Percentiles rank a stretch among this genome's conserved stretches.
Conservation (phyloP, 352 stramenopile genomes). For the Phytophthora sojae region DNA sequence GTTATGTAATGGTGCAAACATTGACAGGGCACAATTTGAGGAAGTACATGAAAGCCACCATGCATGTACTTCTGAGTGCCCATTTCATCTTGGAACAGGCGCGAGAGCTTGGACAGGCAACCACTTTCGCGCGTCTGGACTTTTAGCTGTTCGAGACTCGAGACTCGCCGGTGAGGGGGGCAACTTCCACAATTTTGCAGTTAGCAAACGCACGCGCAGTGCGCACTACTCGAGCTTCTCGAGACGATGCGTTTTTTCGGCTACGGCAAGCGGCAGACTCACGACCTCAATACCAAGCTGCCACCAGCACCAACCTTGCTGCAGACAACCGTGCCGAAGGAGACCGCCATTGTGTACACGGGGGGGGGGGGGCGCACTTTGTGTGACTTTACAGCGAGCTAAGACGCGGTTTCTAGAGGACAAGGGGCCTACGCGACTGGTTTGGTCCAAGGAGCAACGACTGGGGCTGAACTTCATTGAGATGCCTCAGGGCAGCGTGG, state of each 20-base stretch:
- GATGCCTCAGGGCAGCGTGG: constrained; percentile 42
- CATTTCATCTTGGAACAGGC: no score
- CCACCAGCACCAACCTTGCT: constrained; percentile 11
- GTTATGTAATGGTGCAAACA: neutral
- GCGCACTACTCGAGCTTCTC: constrained; percentile 9
- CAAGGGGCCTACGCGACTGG: constrained; percentile 39
- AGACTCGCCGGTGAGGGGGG: neutral
- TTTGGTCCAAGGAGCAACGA: constrained; percentile 54
- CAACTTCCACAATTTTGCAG: constrained; percentile 5
- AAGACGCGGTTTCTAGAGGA: constrained; percentile 44
- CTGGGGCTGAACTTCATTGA: constrained; percentile 64
- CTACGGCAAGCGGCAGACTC: constrained; percentile 14
- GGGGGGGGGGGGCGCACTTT: constrained; percentile 46
- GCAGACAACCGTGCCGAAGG: neutral
- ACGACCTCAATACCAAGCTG: constrained; percentile 15
- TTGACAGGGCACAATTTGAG: neutral
- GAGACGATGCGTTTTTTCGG: constrained; percentile 33
- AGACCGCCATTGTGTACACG: constrained; percentile 39
- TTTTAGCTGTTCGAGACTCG: constrained; percentile 21
- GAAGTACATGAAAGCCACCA: no score
- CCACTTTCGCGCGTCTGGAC: constrained; percentile 27
- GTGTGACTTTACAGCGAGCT: constrained; percentile 52
- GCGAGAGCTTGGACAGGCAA: neutral
- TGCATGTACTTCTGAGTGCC: no score
- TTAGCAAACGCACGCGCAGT: constrained; percentile 14